Percentiles rank a stretch among this genome's conserved stretches.
Evolutionary conservation across 2,329 filamentous ascomycete species (phyloP).

Genomic region (Claviceps pazoutovae): DNA sequence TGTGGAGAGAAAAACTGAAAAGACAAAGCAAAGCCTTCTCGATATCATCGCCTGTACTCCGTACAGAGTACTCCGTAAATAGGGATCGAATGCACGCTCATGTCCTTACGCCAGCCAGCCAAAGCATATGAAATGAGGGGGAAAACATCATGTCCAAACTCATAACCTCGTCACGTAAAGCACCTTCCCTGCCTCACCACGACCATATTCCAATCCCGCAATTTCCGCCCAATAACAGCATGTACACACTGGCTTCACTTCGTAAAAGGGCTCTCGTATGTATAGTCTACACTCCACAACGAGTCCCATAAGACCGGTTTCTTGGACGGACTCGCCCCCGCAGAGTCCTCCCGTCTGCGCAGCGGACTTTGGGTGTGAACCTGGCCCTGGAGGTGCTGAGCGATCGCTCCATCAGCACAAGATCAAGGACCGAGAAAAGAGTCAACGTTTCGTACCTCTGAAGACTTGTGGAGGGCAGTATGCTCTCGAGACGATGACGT

Average conservation of each 20-base stretch:
- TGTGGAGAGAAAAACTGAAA: too few relatives aligned
- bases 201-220: too few relatives aligned
- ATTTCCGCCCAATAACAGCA: too few relatives aligned
- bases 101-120: too few relatives aligned
- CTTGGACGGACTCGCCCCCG: constrained; percentile 26
- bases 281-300: constrained; percentile 47
- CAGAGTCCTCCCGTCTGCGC: constrained; percentile 26
- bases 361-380: constrained; percentile 11
- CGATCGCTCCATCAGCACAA: not conserved
- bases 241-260: constrained; percentile 9
- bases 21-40: too few relatives aligned
- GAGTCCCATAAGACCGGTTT: constrained; percentile 47
- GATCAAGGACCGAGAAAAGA: constrained; percentile 33
- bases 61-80: too few relatives aligned
- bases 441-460: constrained; percentile 43
- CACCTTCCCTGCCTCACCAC: too few relatives aligned
- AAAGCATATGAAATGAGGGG: too few relatives aligned
- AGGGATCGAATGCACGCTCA: too few relatives aligned
- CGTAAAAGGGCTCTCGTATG: constrained; percentile 30
- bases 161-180: too few relatives aligned
- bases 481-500: constrained; percentile 10
- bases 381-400: constrained; percentile 9
- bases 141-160: too few relatives aligned
- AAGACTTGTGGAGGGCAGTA: constrained; percentile 9
- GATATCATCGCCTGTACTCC: too few relatives aligned